These are phyloP conservation scores for Paracorniculantispora psalliotae DNA, from an alignment of 2,329 filamentous ascomycete genomes.

Conservation along the genomic window DNA sequence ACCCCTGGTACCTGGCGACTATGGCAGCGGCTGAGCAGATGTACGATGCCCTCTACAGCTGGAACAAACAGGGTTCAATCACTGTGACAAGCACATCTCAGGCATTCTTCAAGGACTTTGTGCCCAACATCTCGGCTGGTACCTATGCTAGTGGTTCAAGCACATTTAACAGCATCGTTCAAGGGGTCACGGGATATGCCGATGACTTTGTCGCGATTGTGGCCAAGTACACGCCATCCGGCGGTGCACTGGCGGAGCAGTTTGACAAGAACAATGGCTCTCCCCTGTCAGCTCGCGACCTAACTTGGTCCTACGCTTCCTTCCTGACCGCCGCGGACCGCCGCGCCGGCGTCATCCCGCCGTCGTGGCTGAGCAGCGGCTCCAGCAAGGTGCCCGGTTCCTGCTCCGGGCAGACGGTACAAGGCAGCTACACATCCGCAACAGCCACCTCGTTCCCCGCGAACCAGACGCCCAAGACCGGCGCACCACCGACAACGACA, in stretches of 20 bases:
- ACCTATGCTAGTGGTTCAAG: constrained; percentile 50
- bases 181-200: constrained; percentile 53
- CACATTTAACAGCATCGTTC: constrained; percentile 51
- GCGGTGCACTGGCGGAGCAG: constrained; percentile 65
- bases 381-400: constrained; percentile 43
- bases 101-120: constrained; percentile 65
- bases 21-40: constrained; percentile 75
- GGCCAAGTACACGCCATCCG: constrained; percentile 54
- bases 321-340: constrained; percentile 60
- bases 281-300: constrained; percentile 58
- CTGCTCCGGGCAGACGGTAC: constrained; percentile 43
- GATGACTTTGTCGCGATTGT: constrained; percentile 59
- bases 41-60: constrained; percentile 70
- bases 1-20: constrained; percentile 77
- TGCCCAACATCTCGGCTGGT: constrained; percentile 52
- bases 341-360: constrained; percentile 49
- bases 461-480: constrained; percentile 39
- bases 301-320: constrained; percentile 71
- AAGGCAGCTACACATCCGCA: constrained; percentile 47
- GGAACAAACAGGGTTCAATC: constrained; percentile 59
- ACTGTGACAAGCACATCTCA: constrained; percentile 60
- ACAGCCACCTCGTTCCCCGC: constrained; percentile 45
- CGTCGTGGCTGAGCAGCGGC: constrained; percentile 48
- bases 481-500: constrained; percentile 19
- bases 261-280: constrained; percentile 49